Percentiles rank a stretch among this genome's conserved stretches.
phyloP scores from a whole-genome alignment of 441 rosid genomes.

The Syzygium syzygioides region DNA sequence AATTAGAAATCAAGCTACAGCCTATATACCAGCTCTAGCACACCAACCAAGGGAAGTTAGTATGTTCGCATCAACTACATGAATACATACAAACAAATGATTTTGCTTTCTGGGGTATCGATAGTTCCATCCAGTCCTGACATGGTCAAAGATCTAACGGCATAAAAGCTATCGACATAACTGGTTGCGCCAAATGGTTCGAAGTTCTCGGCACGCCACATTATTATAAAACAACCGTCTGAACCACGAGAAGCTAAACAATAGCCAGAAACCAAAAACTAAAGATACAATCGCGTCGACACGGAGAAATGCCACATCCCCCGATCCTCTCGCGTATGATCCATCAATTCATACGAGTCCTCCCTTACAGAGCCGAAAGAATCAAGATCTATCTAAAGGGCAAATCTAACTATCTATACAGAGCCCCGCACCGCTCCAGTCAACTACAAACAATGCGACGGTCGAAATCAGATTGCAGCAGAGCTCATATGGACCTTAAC shows the following conservation, averaged over 20 bases:
- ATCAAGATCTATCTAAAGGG: background rate
- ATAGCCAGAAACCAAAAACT: background rate
- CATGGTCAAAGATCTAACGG: background rate
- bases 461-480: background rate
- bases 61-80: background rate
- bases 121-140: background rate
- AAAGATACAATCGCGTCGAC: background rate
- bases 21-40: background rate
- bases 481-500: background rate
- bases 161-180: background rate
- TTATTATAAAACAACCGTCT: background rate
- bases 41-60: background rate
- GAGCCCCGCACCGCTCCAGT: background rate
- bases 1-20: background rate
- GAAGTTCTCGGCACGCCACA: background rate
- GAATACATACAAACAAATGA: background rate
- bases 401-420: background rate
- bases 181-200: background rate
- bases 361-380: background rate
- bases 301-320: background rate
- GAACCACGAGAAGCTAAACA: background rate
- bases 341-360: background rate
- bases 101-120: background rate
- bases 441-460: background rate
- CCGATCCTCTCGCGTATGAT: background rate